Conservation (phyloP, 805 yeast species). For the Pichia occidentalis region DNA sequence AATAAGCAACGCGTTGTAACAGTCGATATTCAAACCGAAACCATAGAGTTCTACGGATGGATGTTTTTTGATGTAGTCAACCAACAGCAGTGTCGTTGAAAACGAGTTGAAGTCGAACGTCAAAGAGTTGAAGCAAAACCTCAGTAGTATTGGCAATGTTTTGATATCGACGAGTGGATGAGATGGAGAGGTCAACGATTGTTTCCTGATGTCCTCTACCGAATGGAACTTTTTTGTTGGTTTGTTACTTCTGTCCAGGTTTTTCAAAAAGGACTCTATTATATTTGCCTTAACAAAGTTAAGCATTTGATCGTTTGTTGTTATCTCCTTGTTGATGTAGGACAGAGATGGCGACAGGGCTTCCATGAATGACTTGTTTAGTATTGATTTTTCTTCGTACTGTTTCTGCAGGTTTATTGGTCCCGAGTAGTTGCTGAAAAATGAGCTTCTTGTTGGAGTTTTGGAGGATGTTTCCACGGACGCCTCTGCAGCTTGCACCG, state of each 20-base stretch:
- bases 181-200: constrained; percentile 15
- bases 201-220: constrained; percentile 10
- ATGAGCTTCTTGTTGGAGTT: constrained; percentile 3
- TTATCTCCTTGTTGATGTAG: constrained; percentile 20
- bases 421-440: constrained; percentile 8
- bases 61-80: constrained; percentile 24
- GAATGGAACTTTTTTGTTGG: not conserved
- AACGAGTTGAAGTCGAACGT: constrained; percentile 26
- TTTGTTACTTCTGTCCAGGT: not conserved
- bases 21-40: constrained; percentile 26
- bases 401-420: constrained; percentile 16
- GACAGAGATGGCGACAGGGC: constrained; percentile 19
- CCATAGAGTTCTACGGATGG: constrained; percentile 27
- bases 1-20: constrained; percentile 24
- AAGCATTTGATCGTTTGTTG: constrained; percentile 18
- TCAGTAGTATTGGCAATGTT: constrained; percentile 25
- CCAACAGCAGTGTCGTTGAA: constrained; percentile 20
- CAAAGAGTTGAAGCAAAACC: constrained; percentile 26
- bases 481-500: not conserved
- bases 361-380: constrained; percentile 11
- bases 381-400: constrained; percentile 11
- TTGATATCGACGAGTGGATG: constrained; percentile 20
- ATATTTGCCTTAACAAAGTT: constrained; percentile 18
- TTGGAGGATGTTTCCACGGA: not conserved
- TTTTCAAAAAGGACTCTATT: constrained; percentile 17